Conservation (phyloP, 176 grass and related monocot genomes). For the Cenchrus americanus region DNA sequence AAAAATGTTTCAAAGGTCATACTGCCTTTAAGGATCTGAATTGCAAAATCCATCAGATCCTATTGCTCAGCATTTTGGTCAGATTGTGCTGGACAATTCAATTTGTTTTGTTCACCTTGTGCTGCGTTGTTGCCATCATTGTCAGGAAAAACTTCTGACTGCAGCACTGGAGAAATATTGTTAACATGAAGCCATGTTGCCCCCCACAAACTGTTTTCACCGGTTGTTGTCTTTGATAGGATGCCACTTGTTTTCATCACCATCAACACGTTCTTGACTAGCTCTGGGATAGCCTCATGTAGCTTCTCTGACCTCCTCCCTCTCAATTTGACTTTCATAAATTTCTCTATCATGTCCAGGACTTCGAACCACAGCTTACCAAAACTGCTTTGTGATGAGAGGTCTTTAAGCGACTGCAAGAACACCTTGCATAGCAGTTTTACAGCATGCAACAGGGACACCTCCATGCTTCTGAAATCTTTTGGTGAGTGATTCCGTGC, state of each 20-base stretch:
- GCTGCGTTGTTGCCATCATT: conserved; percentile 37
- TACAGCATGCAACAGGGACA: conserved; percentile 77
- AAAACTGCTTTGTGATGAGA: conserved; percentile 63
- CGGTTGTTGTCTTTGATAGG: conserved; percentile 54
- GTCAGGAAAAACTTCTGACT: conserved; percentile 68
- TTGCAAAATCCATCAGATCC: not conserved
- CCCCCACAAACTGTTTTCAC: conserved; percentile 74
- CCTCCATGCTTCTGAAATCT: conserved; percentile 94
- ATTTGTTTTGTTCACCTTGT: conserved; percentile 37
- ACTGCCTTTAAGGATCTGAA: not conserved
- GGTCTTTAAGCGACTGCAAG: conserved; percentile 78
- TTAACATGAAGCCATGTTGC: conserved; percentile 79
- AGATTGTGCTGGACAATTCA: conserved; percentile 27
- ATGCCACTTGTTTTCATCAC: conserved; percentile 86
- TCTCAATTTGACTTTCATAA: conserved; percentile 78
- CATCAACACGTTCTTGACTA: conserved; percentile 84
- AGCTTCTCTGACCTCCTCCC: conserved; percentile 87
- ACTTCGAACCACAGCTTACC: conserved; percentile 81
- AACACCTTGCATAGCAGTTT: conserved; percentile 89
- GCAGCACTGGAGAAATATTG: conserved; percentile 67
- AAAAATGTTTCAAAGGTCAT: conserved; percentile 8
- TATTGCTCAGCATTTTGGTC: conserved; percentile 38
- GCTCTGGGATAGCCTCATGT: conserved; percentile 86
- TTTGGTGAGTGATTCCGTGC: conserved; percentile 73
- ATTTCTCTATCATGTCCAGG: conserved; percentile 80